Conservation (phyloP, 2,329 filamentous ascomycete genomes). For the Fusarium domesticum region DNA sequence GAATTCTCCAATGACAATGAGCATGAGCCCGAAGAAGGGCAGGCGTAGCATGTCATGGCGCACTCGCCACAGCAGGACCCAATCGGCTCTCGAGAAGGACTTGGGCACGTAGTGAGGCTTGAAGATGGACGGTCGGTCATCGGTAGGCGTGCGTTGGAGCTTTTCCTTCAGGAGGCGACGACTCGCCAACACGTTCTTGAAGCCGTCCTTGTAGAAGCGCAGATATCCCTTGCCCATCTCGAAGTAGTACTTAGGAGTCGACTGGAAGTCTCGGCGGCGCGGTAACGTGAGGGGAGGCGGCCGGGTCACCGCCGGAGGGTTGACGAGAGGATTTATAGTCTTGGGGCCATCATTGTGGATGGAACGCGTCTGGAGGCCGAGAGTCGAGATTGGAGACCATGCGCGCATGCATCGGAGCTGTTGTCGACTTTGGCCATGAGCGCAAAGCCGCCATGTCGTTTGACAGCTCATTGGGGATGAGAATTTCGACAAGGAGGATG, state of each 20-base stretch:
- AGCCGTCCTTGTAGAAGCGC: conserved; percentile 81
- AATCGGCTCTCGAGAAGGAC: conserved; percentile 59
- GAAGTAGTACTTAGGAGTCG: conserved; percentile 48
- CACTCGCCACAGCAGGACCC: conserved; percentile 67
- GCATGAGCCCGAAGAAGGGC: conserved; percentile 71
- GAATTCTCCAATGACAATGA: conserved; percentile 80
- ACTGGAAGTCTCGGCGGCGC: conserved; percentile 40
- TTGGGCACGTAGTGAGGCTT: conserved; percentile 33
- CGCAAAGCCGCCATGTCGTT: conserved; percentile 33
- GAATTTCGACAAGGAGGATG: too few species aligned
- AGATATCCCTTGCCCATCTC: conserved; percentile 71
- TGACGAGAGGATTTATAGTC: conserved; percentile 48
- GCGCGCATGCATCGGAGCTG: conserved; percentile 8
- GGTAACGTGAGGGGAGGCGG: conserved; percentile 68
- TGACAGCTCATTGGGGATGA: conserved; percentile 38
- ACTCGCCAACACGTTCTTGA: conserved; percentile 72
- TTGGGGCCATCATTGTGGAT: conserved; percentile 28
- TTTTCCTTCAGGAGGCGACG: conserved; percentile 49
- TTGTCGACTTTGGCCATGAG: conserved; percentile 18
- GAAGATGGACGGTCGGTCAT: conserved; percentile 49
- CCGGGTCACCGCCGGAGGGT: conserved; percentile 70
- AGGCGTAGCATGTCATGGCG: conserved; percentile 72
- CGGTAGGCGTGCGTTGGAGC: conserved; percentile 44
- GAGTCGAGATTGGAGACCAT: conserved; percentile 14
- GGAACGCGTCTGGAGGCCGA: conserved; percentile 18